Evolutionary conservation across 75 land plant species (phyloP).

Genomic region (Pinus tabuliformis): DNA sequence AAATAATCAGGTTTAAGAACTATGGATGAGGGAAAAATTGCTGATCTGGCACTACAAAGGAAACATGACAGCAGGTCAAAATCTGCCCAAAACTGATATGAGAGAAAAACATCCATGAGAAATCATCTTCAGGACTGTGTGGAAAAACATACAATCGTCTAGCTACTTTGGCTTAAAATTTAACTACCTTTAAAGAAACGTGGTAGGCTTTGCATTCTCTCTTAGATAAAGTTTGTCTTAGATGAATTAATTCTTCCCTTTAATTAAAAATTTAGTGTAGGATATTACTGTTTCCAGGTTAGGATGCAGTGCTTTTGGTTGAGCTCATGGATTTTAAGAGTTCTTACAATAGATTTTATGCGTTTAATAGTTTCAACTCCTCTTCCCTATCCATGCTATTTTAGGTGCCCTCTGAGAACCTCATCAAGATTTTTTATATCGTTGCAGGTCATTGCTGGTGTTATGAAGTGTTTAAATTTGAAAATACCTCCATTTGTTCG

Average conservation of each 20-base stretch:
- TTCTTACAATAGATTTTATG: not conserved
- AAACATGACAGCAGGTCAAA: no score
- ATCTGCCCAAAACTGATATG: no score
- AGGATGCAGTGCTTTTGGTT: not conserved
- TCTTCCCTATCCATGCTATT: not conserved
- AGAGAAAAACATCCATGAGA: no score
- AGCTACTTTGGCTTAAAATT: not conserved
- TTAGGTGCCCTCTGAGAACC: not conserved
- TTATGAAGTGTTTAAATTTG: constrained; percentile 60
- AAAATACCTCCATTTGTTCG: constrained; percentile 83
- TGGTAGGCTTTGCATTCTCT: not conserved
- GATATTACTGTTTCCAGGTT: not conserved
- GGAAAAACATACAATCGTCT: not conserved
- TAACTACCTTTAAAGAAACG: not conserved
- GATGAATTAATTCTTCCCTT: no score
- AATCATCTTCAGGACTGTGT: no score
- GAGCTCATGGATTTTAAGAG: not conserved
- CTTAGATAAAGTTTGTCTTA: no score
- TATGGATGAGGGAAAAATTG: no score
- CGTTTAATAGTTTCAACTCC: not conserved
- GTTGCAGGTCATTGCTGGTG: constrained; percentile 79
- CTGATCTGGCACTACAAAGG: no score
- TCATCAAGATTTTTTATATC: not conserved
- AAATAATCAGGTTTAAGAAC: no score
- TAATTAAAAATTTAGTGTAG: no score